Evolutionary conservation across 768 basidiomycete species (phyloP).

Genomic region (Coprinopsis sp.): DNA sequence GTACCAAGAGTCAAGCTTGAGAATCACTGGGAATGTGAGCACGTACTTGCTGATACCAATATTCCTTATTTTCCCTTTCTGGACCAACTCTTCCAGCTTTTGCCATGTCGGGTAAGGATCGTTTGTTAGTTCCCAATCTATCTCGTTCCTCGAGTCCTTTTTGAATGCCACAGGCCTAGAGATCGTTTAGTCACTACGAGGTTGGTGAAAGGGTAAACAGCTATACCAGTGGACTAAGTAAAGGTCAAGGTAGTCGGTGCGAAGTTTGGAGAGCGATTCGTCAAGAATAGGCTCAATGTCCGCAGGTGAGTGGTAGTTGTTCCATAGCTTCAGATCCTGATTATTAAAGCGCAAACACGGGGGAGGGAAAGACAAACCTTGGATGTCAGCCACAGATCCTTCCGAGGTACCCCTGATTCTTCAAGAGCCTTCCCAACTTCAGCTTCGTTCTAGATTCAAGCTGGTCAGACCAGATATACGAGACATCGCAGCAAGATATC

Average conservation of each 20-base stretch:
- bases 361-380: constrained; percentile 30
- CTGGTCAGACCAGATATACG: not conserved
- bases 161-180: constrained; percentile 65
- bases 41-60: constrained; percentile 81
- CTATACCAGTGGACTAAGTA: constrained; percentile 76
- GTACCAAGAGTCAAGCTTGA: no score
- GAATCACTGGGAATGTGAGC: no score
- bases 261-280: constrained; percentile 56
- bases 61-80: constrained; percentile 70
- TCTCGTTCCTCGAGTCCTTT: constrained; percentile 39
- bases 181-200: not conserved
- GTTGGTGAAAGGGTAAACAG: constrained; percentile 1
- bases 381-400: constrained; percentile 66
- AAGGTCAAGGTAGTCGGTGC: constrained; percentile 70
- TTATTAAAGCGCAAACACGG: not conserved
- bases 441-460: constrained; percentile 49
- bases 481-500: not conserved
- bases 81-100: constrained; percentile 73
- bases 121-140: constrained; percentile 56
- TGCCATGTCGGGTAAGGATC: constrained; percentile 78
- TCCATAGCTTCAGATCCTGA: constrained; percentile 56
- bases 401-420: constrained; percentile 54
- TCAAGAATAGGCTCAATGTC: constrained; percentile 66
- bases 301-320: constrained; percentile 68
- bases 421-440: constrained; percentile 63